Conservation (phyloP, 1,284 basidiomycete species). For the Leccinum angustisporum region DNA sequence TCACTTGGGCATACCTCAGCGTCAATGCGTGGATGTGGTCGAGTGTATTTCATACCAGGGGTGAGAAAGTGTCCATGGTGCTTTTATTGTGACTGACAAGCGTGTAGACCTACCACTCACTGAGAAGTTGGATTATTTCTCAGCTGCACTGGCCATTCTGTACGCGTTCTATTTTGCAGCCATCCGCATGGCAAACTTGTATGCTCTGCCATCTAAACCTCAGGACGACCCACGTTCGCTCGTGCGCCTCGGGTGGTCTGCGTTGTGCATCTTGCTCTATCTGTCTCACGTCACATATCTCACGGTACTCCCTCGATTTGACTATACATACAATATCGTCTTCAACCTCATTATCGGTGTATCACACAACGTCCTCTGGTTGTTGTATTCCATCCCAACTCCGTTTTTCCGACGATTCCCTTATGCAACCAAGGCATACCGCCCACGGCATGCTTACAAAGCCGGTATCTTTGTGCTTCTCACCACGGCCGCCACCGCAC, state of each 20-base stretch:
- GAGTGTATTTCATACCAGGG: constrained; percentile 88
- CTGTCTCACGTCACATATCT: constrained; percentile 79
- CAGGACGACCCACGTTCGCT: constrained; percentile 7
- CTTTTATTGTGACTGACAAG: constrained; percentile 12
- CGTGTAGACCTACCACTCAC: constrained; percentile 75
- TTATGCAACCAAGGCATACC: constrained; percentile 49
- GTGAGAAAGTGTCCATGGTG: constrained; percentile 41
- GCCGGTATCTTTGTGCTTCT: constrained; percentile 65
- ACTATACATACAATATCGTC: constrained; percentile 93
- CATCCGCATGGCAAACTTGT: constrained; percentile 80
- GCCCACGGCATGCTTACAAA: constrained; percentile 53
- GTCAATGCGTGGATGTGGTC: constrained; percentile 96
- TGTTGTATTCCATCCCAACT: constrained; percentile 62
- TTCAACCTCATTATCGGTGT: constrained; percentile 82
- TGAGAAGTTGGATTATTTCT: constrained; percentile 95
- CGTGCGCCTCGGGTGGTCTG: constrained; percentile 40
- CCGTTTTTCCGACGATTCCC: constrained; percentile 56
- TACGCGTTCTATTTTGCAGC: constrained; percentile 74
- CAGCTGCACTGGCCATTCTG: constrained; percentile 82
- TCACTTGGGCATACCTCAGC: constrained; percentile 69
- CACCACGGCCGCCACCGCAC: constrained; percentile 73
- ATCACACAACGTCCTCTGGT: constrained; percentile 86
- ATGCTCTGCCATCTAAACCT: constrained; percentile 37
- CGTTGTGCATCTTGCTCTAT: constrained; percentile 53
- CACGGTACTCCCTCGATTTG: constrained; percentile 75